These are phyloP conservation scores for Chytriomyces confervae DNA, from an alignment of 192 early-diverging fungal genomes.

Conservation along the genomic window DNA sequence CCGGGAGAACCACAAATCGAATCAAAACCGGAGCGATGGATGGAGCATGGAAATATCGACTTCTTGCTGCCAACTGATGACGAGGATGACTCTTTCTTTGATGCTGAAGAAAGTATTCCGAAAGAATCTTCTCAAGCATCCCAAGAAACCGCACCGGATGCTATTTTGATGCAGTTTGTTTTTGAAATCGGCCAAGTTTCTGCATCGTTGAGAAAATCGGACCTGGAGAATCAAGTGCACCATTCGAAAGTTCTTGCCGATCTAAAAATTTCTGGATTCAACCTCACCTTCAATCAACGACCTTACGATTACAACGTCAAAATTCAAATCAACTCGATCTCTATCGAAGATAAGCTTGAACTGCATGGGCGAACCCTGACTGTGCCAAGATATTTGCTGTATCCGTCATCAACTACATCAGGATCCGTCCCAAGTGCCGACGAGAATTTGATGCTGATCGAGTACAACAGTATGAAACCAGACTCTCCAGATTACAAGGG, in stretches of 20 bases:
- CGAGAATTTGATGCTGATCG: slow-evolving; percentile 67
- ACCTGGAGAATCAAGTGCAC: slow-evolving; percentile 53
- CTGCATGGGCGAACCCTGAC: slow-evolving; percentile 34
- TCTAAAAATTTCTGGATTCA: slow-evolving; percentile 72
- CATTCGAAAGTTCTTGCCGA: slow-evolving; percentile 59
- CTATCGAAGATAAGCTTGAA: slow-evolving; percentile 74
- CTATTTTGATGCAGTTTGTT: slow-evolving; percentile 49
- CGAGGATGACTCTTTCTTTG: slow-evolving; percentile 59
- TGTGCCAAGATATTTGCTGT: slow-evolving; percentile 57
- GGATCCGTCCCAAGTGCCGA: background rate
- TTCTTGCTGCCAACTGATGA: slow-evolving; percentile 38
- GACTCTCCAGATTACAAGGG: slow-evolving; percentile 80
- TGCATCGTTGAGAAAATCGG: slow-evolving; percentile 66
- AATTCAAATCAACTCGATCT: slow-evolving; percentile 78
- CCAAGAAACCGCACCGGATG: slow-evolving; percentile 1
- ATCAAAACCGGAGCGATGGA: slow-evolving; percentile 34
- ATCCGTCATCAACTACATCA: slow-evolving; percentile 24
- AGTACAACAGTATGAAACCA: slow-evolving; percentile 74
- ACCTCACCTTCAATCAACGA: slow-evolving; percentile 70
- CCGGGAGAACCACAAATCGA: background rate
- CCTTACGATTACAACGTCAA: slow-evolving; percentile 77
- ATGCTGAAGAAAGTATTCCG: slow-evolving; percentile 57
- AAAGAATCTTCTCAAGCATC: slow-evolving; percentile 35
- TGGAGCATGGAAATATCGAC: slow-evolving; percentile 19
- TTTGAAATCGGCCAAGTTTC: slow-evolving; percentile 76